A percentile compares a stretch with the other conserved stretches of the same genome.
These are phyloP conservation scores for Trypanosoma caninum DNA, from an alignment of 208 protist species.

Conservation along the genomic window DNA sequence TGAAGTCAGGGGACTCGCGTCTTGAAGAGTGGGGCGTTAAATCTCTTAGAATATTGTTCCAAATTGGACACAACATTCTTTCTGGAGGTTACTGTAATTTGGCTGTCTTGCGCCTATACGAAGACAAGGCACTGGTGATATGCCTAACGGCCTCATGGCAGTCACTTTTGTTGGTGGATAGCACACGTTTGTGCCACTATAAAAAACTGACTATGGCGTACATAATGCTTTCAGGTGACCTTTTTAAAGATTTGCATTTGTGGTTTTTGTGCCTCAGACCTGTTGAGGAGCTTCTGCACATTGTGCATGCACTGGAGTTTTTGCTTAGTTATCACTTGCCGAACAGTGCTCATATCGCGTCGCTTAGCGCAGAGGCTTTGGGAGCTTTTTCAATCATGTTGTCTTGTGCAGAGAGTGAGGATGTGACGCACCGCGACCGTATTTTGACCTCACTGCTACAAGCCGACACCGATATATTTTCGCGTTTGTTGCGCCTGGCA, in stretches of 20 bases:
- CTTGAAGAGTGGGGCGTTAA: conserved; percentile 56
- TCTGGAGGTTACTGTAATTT: conserved; percentile 62
- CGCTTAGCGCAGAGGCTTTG: conserved; percentile 15
- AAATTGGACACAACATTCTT: conserved; percentile 38
- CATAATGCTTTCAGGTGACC: conserved; percentile 30
- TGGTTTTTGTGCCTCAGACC: conserved; percentile 38
- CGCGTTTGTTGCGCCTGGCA: conserved; percentile 10
- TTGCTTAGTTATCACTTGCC: conserved; percentile 9
- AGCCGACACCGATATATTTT: conserved; percentile 9
- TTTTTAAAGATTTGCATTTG: conserved; percentile 39
- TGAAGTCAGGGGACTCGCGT: conserved; percentile 1
- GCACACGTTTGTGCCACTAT: conserved; percentile 25
- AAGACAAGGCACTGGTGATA: conserved; percentile 29
- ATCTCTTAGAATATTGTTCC: conserved; percentile 32
- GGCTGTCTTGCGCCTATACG: conserved; percentile 46
- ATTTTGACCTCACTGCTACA: conserved; percentile 9
- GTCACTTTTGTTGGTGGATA: conserved; percentile 25
- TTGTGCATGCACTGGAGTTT: conserved; percentile 46
- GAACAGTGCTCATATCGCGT: not conserved
- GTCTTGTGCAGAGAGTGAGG: conserved; percentile 3
- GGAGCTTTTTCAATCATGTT: conserved; percentile 15
- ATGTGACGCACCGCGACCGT: not conserved
- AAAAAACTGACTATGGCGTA: conserved; percentile 37
- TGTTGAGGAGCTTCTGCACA: conserved; percentile 28
- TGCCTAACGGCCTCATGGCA: conserved; percentile 39